Evolutionary conservation across 2,329 filamentous ascomycete genomes (phyloP).

Genomic region (Bipolaris sorokiniana): DNA sequence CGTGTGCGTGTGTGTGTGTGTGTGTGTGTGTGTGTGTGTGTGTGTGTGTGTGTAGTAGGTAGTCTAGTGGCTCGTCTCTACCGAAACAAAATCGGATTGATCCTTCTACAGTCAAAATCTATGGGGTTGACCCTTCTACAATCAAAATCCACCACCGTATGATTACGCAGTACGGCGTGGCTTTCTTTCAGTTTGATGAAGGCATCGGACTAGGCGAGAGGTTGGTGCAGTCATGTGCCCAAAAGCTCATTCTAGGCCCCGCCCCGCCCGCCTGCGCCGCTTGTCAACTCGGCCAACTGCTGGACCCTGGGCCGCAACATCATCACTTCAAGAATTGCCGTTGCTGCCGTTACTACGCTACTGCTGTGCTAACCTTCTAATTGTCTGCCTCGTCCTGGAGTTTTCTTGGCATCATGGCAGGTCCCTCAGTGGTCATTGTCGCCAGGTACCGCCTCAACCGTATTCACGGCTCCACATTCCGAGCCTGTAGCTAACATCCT

Average conservation of each 20-base stretch:
- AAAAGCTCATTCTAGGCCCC: conserved; percentile 9
- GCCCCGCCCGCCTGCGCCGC: neutral
- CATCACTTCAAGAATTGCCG: conserved; percentile 12
- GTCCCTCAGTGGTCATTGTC: conserved; percentile 58
- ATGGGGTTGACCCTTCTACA: no score
- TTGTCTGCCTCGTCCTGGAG: neutral
- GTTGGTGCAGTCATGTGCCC: neutral
- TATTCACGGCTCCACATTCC: conserved; percentile 8
- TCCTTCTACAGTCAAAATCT: no score
- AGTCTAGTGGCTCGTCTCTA: no score
- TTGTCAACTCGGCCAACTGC: conserved; percentile 3
- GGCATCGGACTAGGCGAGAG: neutral
- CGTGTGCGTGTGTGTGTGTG: no score
- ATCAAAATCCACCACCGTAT: no score
- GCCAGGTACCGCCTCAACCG: conserved; percentile 50
- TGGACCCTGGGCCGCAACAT: conserved; percentile 14
- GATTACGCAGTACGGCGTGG: no score
- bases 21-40: no score
- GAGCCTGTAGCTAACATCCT: conserved; percentile 19
- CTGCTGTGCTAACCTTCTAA: neutral
- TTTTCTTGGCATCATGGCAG: conserved; percentile 48
- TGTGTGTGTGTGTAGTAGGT: no score
- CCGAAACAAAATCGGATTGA: no score
- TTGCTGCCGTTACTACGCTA: neutral
- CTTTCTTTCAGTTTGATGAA: no score